phyloP scores from a whole-genome alignment of 495 filamentous ascomycete species.

The Aspergillus ostianus region DNA sequence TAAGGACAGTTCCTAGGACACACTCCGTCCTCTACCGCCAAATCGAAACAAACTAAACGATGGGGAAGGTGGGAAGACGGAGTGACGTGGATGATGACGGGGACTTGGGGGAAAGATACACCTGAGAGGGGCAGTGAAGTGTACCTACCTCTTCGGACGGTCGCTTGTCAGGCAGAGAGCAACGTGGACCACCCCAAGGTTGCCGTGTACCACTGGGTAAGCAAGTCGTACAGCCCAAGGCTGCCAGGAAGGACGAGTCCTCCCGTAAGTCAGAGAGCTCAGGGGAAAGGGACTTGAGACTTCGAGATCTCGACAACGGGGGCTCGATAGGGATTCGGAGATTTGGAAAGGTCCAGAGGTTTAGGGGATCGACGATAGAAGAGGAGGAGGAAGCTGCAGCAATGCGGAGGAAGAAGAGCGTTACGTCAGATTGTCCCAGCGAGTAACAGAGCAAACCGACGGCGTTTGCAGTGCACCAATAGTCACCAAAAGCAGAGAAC shows the following conservation, averaged over 20 bases:
- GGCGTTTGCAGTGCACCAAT: background rate
- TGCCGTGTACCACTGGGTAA: background rate
- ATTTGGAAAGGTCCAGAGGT: background rate
- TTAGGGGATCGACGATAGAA: background rate
- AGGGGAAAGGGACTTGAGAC: background rate
- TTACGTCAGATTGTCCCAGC: background rate
- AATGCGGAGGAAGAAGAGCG: slow-evolving; percentile 11
- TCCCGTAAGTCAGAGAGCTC: background rate
- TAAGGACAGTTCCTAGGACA: background rate
- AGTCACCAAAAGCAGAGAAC: background rate
- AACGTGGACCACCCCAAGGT: slow-evolving; percentile 9
- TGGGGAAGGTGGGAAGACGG: background rate
- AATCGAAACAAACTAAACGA: background rate
- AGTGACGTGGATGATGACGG: background rate
- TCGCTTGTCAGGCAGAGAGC: slow-evolving; percentile 20
- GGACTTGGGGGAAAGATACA: background rate
- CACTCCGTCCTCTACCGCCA: background rate
- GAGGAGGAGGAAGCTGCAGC: background rate
- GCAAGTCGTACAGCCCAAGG: background rate
- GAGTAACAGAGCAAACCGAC: background rate
- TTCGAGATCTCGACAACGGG: background rate
- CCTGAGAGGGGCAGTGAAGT: background rate
- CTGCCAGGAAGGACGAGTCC: background rate
- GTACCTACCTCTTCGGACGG: slow-evolving; percentile 20
- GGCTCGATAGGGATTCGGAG: background rate